These are phyloP conservation scores for Euphorbia schlechtendalii DNA, from an alignment of 441 rosid genomes.

Conservation along the genomic window DNA sequence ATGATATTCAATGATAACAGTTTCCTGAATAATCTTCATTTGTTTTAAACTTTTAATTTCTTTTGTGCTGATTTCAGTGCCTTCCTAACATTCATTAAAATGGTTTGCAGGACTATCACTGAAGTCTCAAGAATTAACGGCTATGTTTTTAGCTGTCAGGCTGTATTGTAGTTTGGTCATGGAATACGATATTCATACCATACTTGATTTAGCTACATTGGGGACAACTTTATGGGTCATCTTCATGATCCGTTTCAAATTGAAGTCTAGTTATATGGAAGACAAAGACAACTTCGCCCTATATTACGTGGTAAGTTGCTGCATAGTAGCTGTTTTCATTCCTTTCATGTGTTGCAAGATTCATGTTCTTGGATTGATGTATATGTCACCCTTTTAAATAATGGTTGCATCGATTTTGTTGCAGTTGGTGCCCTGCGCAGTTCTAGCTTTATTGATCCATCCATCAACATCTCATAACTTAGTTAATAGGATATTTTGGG, in stretches of 20 bases:
- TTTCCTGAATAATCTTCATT: background rate
- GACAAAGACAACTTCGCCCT: slow-evolving; percentile 91
- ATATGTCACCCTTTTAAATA: background rate
- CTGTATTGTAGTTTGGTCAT: slow-evolving; percentile 91
- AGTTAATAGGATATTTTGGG: slow-evolving; percentile 80
- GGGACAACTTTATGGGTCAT: slow-evolving; percentile 97
- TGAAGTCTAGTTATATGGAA: slow-evolving; percentile 90
- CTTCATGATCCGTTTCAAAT: slow-evolving; percentile 84
- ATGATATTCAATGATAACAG: background rate
- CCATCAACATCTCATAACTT: slow-evolving; percentile 88
- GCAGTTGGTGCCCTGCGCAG: slow-evolving; percentile 77
- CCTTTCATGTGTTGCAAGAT: slow-evolving; percentile 5
- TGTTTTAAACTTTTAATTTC: background rate
- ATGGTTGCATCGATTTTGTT: slow-evolving; percentile 23
- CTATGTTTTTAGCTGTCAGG: slow-evolving; percentile 84
- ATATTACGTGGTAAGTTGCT: slow-evolving; percentile 68
- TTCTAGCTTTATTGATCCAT: slow-evolving; percentile 70
- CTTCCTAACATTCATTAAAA: slow-evolving; percentile 8
- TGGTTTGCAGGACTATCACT: slow-evolving; percentile 75
- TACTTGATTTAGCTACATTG: slow-evolving; percentile 87
- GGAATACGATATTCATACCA: slow-evolving; percentile 96
- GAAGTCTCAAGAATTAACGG: slow-evolving; percentile 93
- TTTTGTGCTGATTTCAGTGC: background rate
- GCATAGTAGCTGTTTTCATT: background rate
- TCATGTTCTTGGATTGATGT: slow-evolving; percentile 5